Conservation (phyloP, 495 filamentous ascomycete species). For the Neurospora cerealis region DNA sequence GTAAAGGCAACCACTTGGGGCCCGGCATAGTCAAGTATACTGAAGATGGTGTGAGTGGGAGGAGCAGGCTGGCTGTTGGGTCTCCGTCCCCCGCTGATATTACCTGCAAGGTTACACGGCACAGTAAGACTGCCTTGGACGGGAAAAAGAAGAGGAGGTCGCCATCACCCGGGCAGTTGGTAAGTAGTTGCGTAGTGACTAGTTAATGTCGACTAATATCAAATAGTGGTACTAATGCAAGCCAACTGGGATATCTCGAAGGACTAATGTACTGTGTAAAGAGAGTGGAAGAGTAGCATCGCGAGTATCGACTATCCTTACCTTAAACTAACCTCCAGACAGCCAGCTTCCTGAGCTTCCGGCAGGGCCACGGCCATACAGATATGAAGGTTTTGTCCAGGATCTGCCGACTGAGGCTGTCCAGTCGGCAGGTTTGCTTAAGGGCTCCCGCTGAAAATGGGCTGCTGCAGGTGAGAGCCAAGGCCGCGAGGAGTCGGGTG, state of each 20-base stretch:
- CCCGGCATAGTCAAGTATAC: neutral
- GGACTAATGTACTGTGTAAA: neutral
- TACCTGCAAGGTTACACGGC: neutral
- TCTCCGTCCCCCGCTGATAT: neutral
- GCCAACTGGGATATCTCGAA: neutral
- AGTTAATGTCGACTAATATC: neutral
- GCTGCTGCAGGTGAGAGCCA: neutral
- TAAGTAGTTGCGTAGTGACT: neutral
- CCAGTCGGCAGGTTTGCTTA: neutral
- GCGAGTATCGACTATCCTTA: neutral
- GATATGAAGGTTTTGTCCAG: neutral
- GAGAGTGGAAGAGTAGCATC: neutral
- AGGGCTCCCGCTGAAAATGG: neutral
- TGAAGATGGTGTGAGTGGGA: neutral
- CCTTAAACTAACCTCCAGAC: neutral
- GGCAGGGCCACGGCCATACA: neutral
- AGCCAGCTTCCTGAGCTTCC: neutral
- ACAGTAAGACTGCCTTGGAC: neutral
- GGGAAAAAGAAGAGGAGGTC: neutral
- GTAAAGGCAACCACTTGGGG: neutral
- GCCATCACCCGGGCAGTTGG: neutral
- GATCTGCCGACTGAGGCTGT: neutral
- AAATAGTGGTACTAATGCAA: neutral
- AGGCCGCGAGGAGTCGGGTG: neutral
- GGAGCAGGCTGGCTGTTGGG: neutral